phyloP scores from a whole-genome alignment of 1,284 basidiomycete species.

The Pyrrhoderma lamaoense region DNA sequence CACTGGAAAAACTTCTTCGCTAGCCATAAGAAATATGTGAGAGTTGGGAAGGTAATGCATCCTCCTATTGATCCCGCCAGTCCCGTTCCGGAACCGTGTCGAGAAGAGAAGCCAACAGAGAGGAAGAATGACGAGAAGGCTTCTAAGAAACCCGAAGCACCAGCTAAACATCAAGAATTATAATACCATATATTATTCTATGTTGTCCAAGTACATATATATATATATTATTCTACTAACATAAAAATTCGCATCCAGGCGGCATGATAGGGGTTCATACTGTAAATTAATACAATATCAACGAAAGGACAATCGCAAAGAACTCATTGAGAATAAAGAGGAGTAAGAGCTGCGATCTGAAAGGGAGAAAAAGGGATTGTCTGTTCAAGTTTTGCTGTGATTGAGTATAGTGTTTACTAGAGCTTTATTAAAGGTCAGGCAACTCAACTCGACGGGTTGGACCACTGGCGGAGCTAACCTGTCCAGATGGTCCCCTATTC shows the following conservation, averaged over 20 bases:
- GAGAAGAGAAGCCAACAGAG: slow-evolving; percentile 26
- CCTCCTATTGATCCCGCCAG: slow-evolving; percentile 70
- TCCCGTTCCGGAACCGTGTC: slow-evolving; percentile 76
- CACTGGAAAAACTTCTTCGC: slow-evolving; percentile 89
- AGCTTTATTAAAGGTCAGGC: slow-evolving; percentile 15
- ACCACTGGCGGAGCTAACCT: slow-evolving; percentile 26
- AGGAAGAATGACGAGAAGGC: slow-evolving; percentile 20
- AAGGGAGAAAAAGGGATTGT: slow-evolving; percentile 12
- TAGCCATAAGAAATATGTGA: slow-evolving; percentile 69
- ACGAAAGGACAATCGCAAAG: slow-evolving; percentile 14
- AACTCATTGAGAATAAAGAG: slow-evolving; percentile 7
- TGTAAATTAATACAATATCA: slow-evolving; percentile 4
- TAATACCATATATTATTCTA: slow-evolving; percentile 22
- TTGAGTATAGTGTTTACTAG: slow-evolving; percentile 14
- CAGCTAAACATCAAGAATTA: slow-evolving; percentile 32
- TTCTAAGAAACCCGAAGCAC: slow-evolving; percentile 16
- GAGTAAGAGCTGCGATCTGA: slow-evolving; percentile 17
- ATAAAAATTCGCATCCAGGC: slow-evolving; percentile 13
- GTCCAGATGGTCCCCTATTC: slow-evolving; percentile 47
- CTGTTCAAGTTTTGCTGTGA: not conserved
- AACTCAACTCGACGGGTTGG: slow-evolving; percentile 20
- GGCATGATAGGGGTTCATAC: slow-evolving; percentile 9
- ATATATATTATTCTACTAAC: slow-evolving; percentile 11
- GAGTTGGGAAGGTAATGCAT: slow-evolving; percentile 71
- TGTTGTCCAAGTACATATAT: slow-evolving; percentile 16